Conservation (phyloP, 768 basidiomycete species). For the Sarcodon sp. region DNA sequence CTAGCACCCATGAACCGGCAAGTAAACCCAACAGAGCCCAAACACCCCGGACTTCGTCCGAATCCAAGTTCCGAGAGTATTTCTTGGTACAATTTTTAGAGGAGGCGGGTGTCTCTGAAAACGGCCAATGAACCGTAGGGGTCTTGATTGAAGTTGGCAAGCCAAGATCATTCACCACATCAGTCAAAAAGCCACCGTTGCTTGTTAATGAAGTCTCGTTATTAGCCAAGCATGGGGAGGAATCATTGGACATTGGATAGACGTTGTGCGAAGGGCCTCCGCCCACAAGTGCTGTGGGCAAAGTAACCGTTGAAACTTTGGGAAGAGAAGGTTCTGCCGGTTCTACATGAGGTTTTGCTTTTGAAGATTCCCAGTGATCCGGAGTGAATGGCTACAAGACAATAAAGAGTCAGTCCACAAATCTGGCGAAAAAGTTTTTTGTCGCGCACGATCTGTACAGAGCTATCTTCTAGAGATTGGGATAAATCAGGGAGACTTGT, state of each 20-base stretch:
- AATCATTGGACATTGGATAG: conserved; percentile 12
- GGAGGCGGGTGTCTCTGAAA: conserved; percentile 10
- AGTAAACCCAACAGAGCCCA: conserved; percentile 35
- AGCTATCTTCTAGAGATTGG: conserved; percentile 24
- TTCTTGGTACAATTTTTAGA: conserved; percentile 8
- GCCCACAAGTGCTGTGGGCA: conserved; percentile 29
- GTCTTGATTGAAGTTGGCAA: conserved; percentile 20
- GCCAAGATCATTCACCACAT: conserved; percentile 23
- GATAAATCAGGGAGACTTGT: conserved; percentile 47
- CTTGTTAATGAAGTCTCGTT: background rate
- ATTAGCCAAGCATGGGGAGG: conserved; percentile 7
- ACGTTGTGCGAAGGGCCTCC: conserved; percentile 34
- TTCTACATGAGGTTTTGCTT: conserved; percentile 13
- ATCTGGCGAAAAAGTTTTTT: background rate
- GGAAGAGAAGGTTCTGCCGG: conserved; percentile 18
- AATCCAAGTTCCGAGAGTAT: conserved; percentile 22
- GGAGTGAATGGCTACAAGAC: conserved; percentile 38
- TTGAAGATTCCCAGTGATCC: conserved; percentile 47
- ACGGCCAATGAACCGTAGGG: conserved; percentile 2
- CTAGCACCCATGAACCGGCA: conserved; percentile 33
- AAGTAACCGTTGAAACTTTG: conserved; percentile 38
- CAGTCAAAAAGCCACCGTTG: conserved; percentile 16
- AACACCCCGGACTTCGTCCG: conserved; percentile 33
- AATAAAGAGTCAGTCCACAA: conserved; percentile 2
- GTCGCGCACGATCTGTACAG: conserved; percentile 51